A percentile compares a stretch with the other conserved stretches of the same genome.
Evolutionary conservation across 345 rosid genomes (phyloP).

Genomic region (Cardiospermum halicacabum): DNA sequence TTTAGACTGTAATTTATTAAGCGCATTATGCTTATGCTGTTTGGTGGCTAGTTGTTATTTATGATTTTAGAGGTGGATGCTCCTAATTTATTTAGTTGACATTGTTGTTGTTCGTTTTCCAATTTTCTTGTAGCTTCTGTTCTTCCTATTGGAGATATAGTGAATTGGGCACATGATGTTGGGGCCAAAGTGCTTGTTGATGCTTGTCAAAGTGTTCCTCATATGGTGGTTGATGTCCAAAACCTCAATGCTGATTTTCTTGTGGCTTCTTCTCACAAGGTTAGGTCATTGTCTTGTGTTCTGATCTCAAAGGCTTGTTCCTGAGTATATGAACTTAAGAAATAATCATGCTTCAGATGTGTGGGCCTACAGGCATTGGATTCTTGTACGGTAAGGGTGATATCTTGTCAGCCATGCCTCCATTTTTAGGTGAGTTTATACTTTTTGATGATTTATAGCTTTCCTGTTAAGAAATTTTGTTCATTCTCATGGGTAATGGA

Average conservation of each 20-base stretch:
- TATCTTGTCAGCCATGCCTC: constrained; percentile 72
- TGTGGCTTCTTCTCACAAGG: constrained; percentile 98
- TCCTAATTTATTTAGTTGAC: not conserved
- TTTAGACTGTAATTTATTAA: too few relatives aligned
- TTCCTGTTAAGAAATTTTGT: not conserved
- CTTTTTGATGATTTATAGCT: not conserved
- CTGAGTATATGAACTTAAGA: constrained; percentile 41
- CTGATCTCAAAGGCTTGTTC: constrained; percentile 19
- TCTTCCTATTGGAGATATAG: constrained; percentile 75
- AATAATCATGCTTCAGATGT: constrained; percentile 97
- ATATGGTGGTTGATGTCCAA: constrained; percentile 85
- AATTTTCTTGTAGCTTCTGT: constrained; percentile 53
- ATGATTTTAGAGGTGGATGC: not conserved
- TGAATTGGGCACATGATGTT: constrained; percentile 60
- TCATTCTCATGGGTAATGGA: too few relatives aligned
- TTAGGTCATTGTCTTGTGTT: constrained; percentile 31
- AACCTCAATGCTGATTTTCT: constrained; percentile 81
- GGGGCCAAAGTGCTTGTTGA: constrained; percentile 88
- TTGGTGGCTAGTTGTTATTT: not conserved
- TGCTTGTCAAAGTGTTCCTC: constrained; percentile 98
- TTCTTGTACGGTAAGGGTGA: constrained; percentile 88
- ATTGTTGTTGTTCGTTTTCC: constrained; percentile 2
- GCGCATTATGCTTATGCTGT: not conserved
- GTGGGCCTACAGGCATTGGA: constrained; percentile 99
- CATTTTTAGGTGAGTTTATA: constrained; percentile 73